Conservation (phyloP, 352 stramenopile genomes). For the Globisporangium acanthophoron region DNA sequence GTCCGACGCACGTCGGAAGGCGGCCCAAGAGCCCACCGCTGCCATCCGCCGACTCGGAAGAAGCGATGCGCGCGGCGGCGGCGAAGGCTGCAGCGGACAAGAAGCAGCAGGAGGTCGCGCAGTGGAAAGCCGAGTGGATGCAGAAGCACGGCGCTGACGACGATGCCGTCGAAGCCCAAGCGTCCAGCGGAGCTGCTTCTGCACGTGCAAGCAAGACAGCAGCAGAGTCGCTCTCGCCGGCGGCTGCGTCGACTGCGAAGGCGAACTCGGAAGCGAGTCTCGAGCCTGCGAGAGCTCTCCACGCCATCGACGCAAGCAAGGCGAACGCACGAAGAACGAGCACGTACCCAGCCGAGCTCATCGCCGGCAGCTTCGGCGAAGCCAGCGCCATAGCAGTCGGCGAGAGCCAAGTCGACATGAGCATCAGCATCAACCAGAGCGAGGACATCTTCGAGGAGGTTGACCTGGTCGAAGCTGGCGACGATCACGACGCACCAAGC, state of each 20-base stretch:
- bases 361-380: neutral
- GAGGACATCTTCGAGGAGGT: conserved; percentile 47
- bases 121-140: conserved; percentile 40
- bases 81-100: conserved; percentile 16
- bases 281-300: neutral
- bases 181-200: neutral
- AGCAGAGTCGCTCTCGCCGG: neutral
- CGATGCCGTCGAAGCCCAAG: conserved; percentile 1
- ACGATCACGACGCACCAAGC: neutral
- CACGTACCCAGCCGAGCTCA: conserved; percentile 12
- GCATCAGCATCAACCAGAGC: conserved; percentile 36
- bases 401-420: conserved; percentile 31
- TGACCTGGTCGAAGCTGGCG: conserved; percentile 5
- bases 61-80: conserved; percentile 2
- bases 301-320: conserved; percentile 1
- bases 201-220: conserved; percentile 1
- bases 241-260: neutral
- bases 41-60: neutral
- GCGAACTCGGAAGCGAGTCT: neutral
- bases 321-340: conserved; percentile 10
- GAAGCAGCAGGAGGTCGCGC: conserved; percentile 23
- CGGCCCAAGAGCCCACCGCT: neutral
- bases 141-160: conserved; percentile 28
- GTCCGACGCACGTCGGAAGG: too few species aligned
- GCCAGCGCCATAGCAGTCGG: conserved; percentile 7